These are phyloP conservation scores for Aureobasidium leucospermi DNA, from an alignment of 2,329 filamentous ascomycete genomes.

Conservation along the genomic window DNA sequence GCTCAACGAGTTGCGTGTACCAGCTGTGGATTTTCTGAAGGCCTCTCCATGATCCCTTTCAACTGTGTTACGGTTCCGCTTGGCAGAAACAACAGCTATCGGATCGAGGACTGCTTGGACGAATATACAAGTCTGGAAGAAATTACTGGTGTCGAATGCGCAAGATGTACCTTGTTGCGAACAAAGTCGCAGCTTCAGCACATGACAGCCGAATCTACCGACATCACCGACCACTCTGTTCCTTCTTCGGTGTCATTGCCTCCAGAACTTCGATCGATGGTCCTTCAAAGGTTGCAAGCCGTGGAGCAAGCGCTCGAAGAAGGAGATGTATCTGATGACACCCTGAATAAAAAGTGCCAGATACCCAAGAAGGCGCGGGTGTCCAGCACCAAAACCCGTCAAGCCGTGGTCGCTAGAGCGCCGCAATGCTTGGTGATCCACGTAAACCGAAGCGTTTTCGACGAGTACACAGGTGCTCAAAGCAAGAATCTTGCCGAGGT, in stretches of 20 bases:
- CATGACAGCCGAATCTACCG: slow-evolving; percentile 25
- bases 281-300: slow-evolving; percentile 51
- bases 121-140: slow-evolving; percentile 77
- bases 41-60: slow-evolving; percentile 84
- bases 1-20: slow-evolving; percentile 87
- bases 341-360: slow-evolving; percentile 38
- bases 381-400: slow-evolving; percentile 77
- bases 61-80: slow-evolving; percentile 86
- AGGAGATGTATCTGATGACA: slow-evolving; percentile 64
- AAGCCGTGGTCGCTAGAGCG: slow-evolving; percentile 75
- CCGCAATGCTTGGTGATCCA: slow-evolving; percentile 78
- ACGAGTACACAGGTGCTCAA: slow-evolving; percentile 70
- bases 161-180: slow-evolving; percentile 73
- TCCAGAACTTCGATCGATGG: slow-evolving; percentile 35
- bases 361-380: slow-evolving; percentile 57
- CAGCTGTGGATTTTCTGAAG: slow-evolving; percentile 77
- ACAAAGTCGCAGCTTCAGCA: slow-evolving; percentile 47
- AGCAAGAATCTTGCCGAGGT: slow-evolving; percentile 79
- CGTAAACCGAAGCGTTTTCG: slow-evolving; percentile 85
- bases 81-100: slow-evolving; percentile 57
- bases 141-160: slow-evolving; percentile 85
- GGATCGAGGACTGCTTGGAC: slow-evolving; percentile 72
- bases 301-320: slow-evolving; percentile 67
- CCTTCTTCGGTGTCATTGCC: slow-evolving; percentile 26
- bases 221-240: not conserved